Conservation (phyloP, 371 early-diverging fungal species). For the Racocetra persica region DNA sequence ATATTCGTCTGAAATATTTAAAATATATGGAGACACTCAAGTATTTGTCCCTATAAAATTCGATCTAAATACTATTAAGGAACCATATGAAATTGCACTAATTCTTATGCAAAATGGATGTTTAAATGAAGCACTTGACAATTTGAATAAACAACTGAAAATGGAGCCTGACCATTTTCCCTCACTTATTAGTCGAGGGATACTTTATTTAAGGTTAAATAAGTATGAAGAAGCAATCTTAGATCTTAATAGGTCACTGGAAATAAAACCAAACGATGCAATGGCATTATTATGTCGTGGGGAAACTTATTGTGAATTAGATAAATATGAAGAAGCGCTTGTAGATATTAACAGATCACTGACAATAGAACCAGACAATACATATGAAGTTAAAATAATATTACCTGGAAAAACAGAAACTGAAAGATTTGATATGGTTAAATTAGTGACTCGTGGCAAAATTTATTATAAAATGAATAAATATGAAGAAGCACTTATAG, state of each 20-base stretch:
- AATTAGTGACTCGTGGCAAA: neutral
- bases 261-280: too few species aligned
- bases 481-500: neutral
- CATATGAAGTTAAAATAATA: too few species aligned
- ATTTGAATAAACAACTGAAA: neutral
- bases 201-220: neutral
- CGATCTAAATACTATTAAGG: too few species aligned
- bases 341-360: conserved; percentile 16
- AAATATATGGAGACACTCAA: too few species aligned
- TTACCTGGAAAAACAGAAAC: too few species aligned
- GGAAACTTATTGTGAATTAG: conserved; percentile 3
- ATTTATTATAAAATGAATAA: conserved; percentile 1
- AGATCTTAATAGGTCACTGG: too few species aligned
- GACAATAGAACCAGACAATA: conserved; percentile 9
- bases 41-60: too few species aligned
- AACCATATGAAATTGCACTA: too few species aligned
- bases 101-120: neutral
- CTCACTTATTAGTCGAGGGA: neutral
- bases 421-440: too few species aligned
- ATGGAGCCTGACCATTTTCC: conserved; percentile 8
- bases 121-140: neutral
- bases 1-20: too few species aligned
- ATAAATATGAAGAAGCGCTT: conserved; percentile 27
- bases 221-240: too few species aligned
- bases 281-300: conserved; percentile 16